Conservation (phyloP, 1,284 basidiomycete genomes). For the Ceratobasidium theobromae region DNA sequence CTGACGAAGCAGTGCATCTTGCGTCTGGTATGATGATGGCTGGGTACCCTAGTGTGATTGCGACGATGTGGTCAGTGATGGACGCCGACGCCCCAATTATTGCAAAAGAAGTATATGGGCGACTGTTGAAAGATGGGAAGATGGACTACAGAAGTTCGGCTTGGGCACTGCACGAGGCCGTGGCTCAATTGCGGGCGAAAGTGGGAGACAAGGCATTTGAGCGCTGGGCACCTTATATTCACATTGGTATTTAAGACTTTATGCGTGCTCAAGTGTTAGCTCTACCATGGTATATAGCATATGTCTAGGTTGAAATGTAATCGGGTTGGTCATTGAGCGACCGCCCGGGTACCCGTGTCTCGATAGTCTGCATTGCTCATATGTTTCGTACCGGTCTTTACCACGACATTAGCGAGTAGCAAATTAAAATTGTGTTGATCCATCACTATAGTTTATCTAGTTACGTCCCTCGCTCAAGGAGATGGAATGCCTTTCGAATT, state of each 20-base stretch:
- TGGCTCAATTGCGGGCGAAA: not conserved
- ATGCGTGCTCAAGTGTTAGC: too few species aligned
- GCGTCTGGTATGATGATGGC: slow-evolving; percentile 29
- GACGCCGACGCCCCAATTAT: not conserved
- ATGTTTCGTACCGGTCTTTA: too few species aligned
- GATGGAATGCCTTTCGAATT: too few species aligned
- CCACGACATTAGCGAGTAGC: too few species aligned
- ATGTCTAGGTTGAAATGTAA: too few species aligned
- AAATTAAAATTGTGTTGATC: too few species aligned
- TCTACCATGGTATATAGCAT: too few species aligned
- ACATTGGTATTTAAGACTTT: not conserved
- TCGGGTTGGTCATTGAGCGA: too few species aligned
- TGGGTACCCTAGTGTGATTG: slow-evolving; percentile 16
- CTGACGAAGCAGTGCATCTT: slow-evolving; percentile 32
- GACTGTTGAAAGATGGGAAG: not conserved
- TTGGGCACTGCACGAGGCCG: not conserved
- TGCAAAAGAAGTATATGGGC: not conserved
- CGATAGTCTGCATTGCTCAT: too few species aligned
- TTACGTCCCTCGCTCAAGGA: too few species aligned
- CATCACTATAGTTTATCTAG: too few species aligned
- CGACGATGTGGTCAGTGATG: not conserved
- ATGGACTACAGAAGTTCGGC: not conserved
- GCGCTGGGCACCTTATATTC: not conserved
- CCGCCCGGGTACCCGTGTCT: too few species aligned
- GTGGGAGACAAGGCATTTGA: not conserved